A percentile compares a stretch with the other conserved stretches of the same genome.
phyloP scores from a whole-genome alignment of 2,329 filamentous ascomycete species.

The Fusarium drepaniforme region DNA sequence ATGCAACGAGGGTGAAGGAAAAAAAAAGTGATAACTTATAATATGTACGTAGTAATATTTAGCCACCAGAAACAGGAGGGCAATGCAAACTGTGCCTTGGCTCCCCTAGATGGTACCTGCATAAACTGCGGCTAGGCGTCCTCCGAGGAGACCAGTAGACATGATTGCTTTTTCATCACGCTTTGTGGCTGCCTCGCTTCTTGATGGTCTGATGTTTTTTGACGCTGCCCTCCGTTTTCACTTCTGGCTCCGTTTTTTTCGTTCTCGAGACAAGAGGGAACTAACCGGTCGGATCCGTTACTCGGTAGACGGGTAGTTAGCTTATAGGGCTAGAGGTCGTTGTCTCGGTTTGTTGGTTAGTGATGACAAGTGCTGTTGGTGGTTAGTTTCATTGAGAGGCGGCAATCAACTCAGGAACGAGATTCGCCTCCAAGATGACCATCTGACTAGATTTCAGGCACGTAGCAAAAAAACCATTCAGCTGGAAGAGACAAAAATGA shows the following conservation, averaged over 20 bases:
- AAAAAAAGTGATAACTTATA: not conserved
- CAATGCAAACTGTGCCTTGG: not conserved
- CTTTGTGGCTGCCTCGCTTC: conserved; percentile 25
- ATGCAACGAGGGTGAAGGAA: not conserved
- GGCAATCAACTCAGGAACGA: not conserved
- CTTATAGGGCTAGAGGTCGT: not conserved
- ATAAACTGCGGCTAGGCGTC: conserved; percentile 21
- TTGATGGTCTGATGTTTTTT: conserved; percentile 31
- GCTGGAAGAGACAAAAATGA: not conserved
- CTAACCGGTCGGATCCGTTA: conserved; percentile 14
- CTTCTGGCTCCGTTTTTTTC: not conserved
- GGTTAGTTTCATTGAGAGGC: not conserved
- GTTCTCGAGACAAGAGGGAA: conserved; percentile 21
- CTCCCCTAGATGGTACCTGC: conserved; percentile 18
- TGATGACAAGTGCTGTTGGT: not conserved
- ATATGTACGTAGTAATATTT: not conserved
- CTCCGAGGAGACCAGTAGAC: conserved; percentile 8
- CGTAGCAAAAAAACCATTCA: conserved; percentile 2
- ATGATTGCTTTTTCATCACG: conserved; percentile 39
- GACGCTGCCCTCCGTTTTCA: not conserved
- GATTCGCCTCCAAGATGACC: not conserved
- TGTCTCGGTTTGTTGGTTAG: not conserved
- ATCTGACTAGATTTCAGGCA: not conserved
- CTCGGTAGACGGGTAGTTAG: not conserved
- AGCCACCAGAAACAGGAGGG: not conserved